Base-by-base conservation (phyloP, 2,329 filamentous ascomycete species). In the Magnaporthiopsis rhizophila region DNA sequence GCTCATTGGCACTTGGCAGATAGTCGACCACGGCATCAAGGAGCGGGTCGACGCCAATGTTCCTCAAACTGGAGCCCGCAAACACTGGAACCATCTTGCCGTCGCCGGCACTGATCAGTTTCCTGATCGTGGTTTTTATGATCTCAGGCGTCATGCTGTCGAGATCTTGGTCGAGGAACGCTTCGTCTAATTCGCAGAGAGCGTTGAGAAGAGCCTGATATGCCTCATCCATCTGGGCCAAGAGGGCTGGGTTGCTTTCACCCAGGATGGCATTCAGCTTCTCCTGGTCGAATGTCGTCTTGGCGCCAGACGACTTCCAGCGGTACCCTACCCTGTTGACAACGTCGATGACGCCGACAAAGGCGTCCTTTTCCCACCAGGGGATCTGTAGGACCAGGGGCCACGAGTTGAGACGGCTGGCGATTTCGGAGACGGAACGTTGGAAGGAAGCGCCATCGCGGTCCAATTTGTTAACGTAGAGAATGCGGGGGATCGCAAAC, bases 311-410 rank as follows among this genome's bases (percentile, higher is more conserved):
- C 36, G 72, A 72, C n/a, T 72, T 71, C 88, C 94, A 98, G 65
- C 86, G 81, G 66, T 97, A 83, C 4, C 88, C 92, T 59, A 88
- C 83, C 15, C 92, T 80, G 66, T 89, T 85, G 64, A 98, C 82
- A 56, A 90, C 86, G 78, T 99, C 94, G 56, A 92, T 91, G 32
- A 98, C 85, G 32, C 95, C 95, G 30, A 88, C 85, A 69, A 98
- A 89, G 7, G 85, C 83, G 9, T 92, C 90, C 65, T 89, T 88
- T 6, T 90, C 86, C 86, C 93, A 98, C 92, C 93, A 97, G 0
- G 95, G 95, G 67, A 98, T 93, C 71, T 97, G 93, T 71, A 94
- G 97, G 11, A 98, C 87, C 18, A 95, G 87, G 3, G 95, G 95
- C 88, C 90, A 96, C 1, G 88, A 90, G 65, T 87, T 85, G 26